Conservation (phyloP, 2,329 filamentous ascomycete species). For the Boeremia lycopersici region DNA sequence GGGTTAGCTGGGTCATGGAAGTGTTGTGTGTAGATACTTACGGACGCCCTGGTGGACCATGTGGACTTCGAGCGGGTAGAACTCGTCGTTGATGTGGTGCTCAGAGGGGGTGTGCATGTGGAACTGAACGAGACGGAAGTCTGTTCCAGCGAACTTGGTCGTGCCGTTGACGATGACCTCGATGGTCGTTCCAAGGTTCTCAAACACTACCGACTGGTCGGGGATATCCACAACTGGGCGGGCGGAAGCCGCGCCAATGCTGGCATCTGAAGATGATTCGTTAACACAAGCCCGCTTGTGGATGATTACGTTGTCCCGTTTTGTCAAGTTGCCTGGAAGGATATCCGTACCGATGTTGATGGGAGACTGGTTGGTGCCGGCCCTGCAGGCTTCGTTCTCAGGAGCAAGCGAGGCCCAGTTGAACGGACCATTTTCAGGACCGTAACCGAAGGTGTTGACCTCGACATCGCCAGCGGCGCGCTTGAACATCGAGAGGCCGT, state of each 20-base stretch:
- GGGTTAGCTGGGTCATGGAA: constrained; percentile 3
- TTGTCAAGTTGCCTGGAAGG: not conserved
- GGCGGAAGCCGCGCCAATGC: constrained; percentile 37
- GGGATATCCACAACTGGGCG: constrained; percentile 49
- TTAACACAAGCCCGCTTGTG: constrained; percentile 13
- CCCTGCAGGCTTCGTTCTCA: constrained; percentile 56
- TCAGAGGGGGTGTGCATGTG: constrained; percentile 67
- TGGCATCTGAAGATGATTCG: constrained; percentile 31
- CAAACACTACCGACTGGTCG: constrained; percentile 54
- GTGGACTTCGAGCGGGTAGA: constrained; percentile 59
- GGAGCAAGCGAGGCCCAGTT: constrained; percentile 58
- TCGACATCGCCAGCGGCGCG: constrained; percentile 27
- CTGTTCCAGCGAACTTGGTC: constrained; percentile 48
- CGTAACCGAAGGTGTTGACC: constrained; percentile 52
- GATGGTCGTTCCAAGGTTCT: constrained; percentile 64
- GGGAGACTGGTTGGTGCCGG: constrained; percentile 60
- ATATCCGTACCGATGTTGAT: constrained; percentile 56
- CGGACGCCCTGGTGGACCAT: constrained; percentile 62
- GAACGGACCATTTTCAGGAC: constrained; percentile 54
- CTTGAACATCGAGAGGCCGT: constrained; percentile 50
- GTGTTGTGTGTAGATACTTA: constrained; percentile 30
- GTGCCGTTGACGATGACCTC: constrained; percentile 61
- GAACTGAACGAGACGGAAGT: constrained; percentile 60
- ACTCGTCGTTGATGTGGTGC: constrained; percentile 59
- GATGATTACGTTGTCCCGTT: constrained; percentile 3